phyloP scores from a whole-genome alignment of 257 asterid genomes.

The Penstemon eatonii region DNA sequence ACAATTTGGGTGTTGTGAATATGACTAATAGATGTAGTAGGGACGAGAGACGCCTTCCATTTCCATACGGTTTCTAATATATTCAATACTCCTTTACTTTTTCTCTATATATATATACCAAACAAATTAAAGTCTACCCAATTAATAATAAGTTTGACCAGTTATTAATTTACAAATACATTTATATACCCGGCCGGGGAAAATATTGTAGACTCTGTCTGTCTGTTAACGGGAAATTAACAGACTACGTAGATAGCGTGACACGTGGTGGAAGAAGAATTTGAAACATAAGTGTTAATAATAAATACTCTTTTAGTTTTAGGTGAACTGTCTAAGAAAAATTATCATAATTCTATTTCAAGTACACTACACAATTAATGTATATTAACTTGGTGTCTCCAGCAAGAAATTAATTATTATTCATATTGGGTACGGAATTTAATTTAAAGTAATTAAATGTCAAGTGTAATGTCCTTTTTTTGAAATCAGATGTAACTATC shows the following conservation, averaged over 20 bases:
- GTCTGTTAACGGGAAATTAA: too few species aligned
- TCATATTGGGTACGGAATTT: too few species aligned
- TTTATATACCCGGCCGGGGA: neutral
- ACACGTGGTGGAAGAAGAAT: neutral
- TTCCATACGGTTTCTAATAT: slow-evolving; percentile 21
- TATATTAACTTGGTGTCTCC: neutral
- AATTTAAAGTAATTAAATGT: too few species aligned
- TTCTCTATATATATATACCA: neutral
- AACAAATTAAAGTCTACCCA: neutral
- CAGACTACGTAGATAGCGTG: too few species aligned
- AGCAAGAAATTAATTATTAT: neutral
- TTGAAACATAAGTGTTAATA: too few species aligned
- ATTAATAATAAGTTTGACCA: neutral
- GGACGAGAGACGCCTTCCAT: slow-evolving; percentile 29
- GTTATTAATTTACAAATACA: neutral
- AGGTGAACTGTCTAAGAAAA: neutral
- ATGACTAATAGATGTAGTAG: slow-evolving; percentile 1
- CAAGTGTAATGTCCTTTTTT: too few species aligned
- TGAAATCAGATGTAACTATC: too few species aligned
- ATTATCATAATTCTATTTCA: neutral
- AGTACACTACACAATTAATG: neutral
- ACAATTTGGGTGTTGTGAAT: slow-evolving; percentile 28
- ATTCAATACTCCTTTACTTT: neutral
- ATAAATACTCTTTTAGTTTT: too few species aligned
- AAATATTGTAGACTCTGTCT: too few species aligned